Base-by-base conservation (phyloP, 495 filamentous ascomycete genomes). In the Penicillium longicatenatum region DNA sequence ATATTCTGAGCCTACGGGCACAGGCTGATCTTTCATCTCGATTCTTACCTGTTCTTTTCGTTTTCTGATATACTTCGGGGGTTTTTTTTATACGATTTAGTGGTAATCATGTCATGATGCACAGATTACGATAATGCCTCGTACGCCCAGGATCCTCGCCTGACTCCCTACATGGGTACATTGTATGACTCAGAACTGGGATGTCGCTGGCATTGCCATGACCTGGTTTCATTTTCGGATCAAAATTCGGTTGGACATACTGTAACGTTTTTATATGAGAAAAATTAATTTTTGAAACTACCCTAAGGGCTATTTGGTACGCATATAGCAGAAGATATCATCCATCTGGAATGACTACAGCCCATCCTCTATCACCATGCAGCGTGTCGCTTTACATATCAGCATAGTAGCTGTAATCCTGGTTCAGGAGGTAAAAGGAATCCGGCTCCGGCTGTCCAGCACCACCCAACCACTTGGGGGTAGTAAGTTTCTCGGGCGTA, bases 381-480 rank as follows among this genome's bases (percentile, higher is more conserved):
- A 14, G 3, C 3, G 7, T 35, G 7, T 17, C 16, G 24, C 35
- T 33, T 31, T 45, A 50, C 35, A 49, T 51, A 22, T 21, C 35
- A 39, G 51, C 64, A 55, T 73, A 72, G 43, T 75, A 75, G 54
- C 50, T 57, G 39, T 70, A 57, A 33, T 71, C 63, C 61, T 75
- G 69, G 39, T 73, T 73, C 63, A 75, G 50, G 17, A 65, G 46
- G 43, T 70, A 65, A 41, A 73, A 75, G 1, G 62, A 26, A 1
- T 57, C 55, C 4, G 72, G 72, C 62, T 70, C 65, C 3, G 72
- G 69, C 57, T 71, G 60, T 37, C 59, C 65, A 53, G 62, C 67
- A 10, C 66, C 60, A 20, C 72, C 70, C 37, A 69, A 67, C 75
- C 69, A 75, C 24, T 62, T 63, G 52, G 72, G 68, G 12, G 65